A percentile compares a stretch with the other conserved stretches of the same genome.
phyloP scores from a whole-genome alignment of 2,329 filamentous ascomycete species.

The Colletotrichum sp. region DNA sequence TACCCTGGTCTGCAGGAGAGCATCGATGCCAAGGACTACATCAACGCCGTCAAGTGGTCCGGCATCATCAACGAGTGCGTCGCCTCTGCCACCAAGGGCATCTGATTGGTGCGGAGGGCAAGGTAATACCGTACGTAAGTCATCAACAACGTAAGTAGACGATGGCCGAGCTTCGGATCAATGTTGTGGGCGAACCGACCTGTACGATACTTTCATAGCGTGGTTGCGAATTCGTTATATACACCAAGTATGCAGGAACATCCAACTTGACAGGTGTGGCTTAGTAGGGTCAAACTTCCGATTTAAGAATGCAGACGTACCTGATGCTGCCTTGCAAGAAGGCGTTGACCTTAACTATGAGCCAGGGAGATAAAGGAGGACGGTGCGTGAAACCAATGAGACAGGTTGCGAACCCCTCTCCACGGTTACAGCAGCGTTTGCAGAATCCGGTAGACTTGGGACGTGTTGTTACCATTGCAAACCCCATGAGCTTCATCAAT shows the following conservation, averaged over 20 bases:
- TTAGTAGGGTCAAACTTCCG: fast-evolving
- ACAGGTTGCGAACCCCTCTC: fast-evolving
- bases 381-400: fast-evolving
- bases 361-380: fast-evolving
- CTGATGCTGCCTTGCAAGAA: background rate
- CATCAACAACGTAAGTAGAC: fast-evolving
- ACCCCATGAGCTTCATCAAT: background rate
- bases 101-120: background rate
- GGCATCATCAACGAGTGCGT: constrained; percentile 61
- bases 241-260: background rate
- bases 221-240: background rate
- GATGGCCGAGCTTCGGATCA: background rate
- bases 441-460: background rate
- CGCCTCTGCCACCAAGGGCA: constrained; percentile 46
- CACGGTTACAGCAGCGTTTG: background rate
- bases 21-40: constrained; percentile 64
- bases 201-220: background rate
- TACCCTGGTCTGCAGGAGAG: constrained; percentile 68
- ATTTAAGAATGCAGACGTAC: fast-evolving
- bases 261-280: background rate
- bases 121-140: background rate
- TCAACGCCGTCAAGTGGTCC: constrained; percentile 63
- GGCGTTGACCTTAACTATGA: fast-evolving
- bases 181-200: background rate
- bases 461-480: fast-evolving